phyloP scores from a whole-genome alignment of 2,329 filamentous ascomycete genomes.

The Claviceps maximensis region DNA sequence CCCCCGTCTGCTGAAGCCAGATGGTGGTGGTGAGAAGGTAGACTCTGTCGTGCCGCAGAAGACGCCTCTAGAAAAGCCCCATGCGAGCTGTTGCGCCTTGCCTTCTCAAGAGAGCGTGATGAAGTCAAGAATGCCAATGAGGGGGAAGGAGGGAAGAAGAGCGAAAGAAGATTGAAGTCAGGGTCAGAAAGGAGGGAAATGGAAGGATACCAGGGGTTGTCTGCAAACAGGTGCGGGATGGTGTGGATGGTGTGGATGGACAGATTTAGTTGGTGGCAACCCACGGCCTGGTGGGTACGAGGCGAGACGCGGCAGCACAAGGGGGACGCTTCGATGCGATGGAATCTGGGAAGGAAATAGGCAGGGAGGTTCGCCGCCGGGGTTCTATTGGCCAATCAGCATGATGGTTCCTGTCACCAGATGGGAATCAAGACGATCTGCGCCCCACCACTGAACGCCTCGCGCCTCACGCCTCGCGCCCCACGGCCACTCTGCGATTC shows the following conservation, averaged over 20 bases:
- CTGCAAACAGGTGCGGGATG: not conserved
- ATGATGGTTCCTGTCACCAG: not conserved
- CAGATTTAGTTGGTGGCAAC: not conserved
- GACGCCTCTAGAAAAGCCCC: constrained; percentile 12
- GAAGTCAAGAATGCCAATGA: not conserved
- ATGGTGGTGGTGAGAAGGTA: not conserved
- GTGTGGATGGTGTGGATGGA: not conserved
- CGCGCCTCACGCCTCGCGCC: too few species aligned
- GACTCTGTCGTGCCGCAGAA: constrained; percentile 12
- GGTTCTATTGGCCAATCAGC: not conserved
- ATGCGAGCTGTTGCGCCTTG: not conserved
- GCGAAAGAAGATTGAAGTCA: not conserved
- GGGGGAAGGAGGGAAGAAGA: not conserved
- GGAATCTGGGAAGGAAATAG: too few species aligned
- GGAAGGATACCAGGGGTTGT: not conserved
- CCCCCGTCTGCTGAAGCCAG: not conserved
- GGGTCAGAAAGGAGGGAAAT: not conserved
- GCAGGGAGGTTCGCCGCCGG: not conserved
- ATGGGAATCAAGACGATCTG: not conserved
- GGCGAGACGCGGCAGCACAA: too few species aligned
- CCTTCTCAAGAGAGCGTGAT: not conserved
- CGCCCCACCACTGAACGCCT: not conserved
- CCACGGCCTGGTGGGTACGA: not conserved
- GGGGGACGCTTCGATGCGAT: too few species aligned
- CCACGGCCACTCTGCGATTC: too few species aligned